Conservation (phyloP, 179 eudicot genomes). For the Silene coronaria region DNA sequence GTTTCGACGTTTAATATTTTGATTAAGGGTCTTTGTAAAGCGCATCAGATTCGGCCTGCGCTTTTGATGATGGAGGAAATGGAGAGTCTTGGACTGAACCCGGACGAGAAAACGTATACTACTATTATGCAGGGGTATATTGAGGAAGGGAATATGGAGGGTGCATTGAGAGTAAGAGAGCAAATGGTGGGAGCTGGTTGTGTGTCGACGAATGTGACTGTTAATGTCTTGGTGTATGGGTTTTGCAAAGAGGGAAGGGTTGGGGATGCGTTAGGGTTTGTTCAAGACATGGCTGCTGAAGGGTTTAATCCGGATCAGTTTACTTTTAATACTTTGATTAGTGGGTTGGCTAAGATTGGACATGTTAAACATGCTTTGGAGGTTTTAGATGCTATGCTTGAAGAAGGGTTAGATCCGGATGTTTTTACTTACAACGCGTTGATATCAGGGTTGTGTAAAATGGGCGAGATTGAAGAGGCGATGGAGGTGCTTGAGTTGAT, state of each 20-base stretch:
- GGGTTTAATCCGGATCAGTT: constrained; percentile 77
- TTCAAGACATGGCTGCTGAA: constrained; percentile 49
- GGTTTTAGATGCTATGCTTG: constrained; percentile 75
- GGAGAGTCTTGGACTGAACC: constrained; percentile 61
- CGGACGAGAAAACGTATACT: constrained; percentile 82
- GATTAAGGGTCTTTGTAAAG: constrained; percentile 84
- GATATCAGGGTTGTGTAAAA: constrained; percentile 74
- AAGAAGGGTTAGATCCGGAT: constrained; percentile 82
- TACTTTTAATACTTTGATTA: constrained; percentile 72
- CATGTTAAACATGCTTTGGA: constrained; percentile 70
- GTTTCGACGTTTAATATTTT: constrained; percentile 78
- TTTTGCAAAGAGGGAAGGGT: constrained; percentile 70
- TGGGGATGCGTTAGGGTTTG: constrained; percentile 68
- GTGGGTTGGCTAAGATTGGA: constrained; percentile 66
- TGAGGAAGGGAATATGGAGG: constrained; percentile 72
- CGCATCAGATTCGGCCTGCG: constrained; percentile 90
- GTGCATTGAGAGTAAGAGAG: constrained; percentile 61
- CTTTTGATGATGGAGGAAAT: constrained; percentile 93
- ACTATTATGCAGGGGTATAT: constrained; percentile 91
- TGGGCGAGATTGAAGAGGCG: constrained; percentile 70
- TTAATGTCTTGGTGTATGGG: constrained; percentile 73
- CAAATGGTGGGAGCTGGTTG: constrained; percentile 69
- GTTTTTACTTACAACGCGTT: constrained; percentile 62
- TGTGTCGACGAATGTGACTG: constrained; percentile 44
- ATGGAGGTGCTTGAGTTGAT: constrained; percentile 76